A percentile compares a stretch with the other conserved stretches of the same genome.
Conservation (phyloP, 495 filamentous ascomycete genomes). For the Penicillium crystallinum region DNA sequence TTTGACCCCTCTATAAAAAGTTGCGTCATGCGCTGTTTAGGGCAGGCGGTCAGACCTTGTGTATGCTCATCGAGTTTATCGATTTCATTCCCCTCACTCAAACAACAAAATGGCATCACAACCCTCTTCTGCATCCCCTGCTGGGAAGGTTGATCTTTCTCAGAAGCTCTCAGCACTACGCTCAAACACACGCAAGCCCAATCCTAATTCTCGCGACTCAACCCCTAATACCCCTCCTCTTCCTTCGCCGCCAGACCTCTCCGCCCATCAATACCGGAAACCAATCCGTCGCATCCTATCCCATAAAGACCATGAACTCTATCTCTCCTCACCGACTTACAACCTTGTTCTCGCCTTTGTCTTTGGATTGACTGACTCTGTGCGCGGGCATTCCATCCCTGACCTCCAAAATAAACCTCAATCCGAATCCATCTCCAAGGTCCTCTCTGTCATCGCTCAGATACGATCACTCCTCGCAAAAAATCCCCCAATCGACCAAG, state of each 20-base stretch:
- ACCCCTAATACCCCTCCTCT: conserved; percentile 67
- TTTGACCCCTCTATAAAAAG: background rate
- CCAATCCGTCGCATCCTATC: conserved; percentile 79
- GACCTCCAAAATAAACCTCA: conserved; percentile 50
- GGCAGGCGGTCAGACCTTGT: conserved; percentile 12
- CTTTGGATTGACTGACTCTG: conserved; percentile 78
- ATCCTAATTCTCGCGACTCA: conserved; percentile 53
- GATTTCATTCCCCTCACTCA: conserved; percentile 7
- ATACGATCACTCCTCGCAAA: conserved; percentile 56
- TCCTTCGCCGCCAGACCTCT: conserved; percentile 61
- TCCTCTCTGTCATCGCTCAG: conserved; percentile 66
- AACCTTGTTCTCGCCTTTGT: conserved; percentile 74
- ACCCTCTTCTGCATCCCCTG: conserved; percentile 13
- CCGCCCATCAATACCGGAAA: conserved; percentile 54
- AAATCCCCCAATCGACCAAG: conserved; percentile 76
- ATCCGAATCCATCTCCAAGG: conserved; percentile 52
- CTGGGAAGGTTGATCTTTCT: conserved; percentile 52
- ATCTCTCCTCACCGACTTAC: conserved; percentile 73
- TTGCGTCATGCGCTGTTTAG: conserved; percentile 7
- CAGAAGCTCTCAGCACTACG: conserved; percentile 64
- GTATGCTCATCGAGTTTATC: background rate
- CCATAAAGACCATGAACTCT: conserved; percentile 71
- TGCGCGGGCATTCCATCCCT: conserved; percentile 69
- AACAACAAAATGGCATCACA: conserved; percentile 27
- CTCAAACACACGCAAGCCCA: conserved; percentile 51